Evolutionary conservation across 2,329 filamentous ascomycete genomes (phyloP), one percentile per base, ranked within the genome.

Genomic region (Fusarium burgessii): DNA sequence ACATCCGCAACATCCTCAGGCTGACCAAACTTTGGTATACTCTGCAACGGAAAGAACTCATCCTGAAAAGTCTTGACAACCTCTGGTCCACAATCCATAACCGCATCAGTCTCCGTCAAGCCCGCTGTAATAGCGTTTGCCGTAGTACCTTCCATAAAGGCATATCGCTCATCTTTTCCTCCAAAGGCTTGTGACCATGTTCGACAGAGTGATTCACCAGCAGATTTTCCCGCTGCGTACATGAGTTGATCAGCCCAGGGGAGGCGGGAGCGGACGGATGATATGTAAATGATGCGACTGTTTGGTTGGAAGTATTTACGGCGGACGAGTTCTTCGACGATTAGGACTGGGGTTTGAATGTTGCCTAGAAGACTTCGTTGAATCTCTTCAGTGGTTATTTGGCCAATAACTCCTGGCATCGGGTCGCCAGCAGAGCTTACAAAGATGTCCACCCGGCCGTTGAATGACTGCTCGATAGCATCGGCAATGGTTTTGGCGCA

Each of bases 1-100:
- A 78, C 79, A 70, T 80, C 78, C 6, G 80, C 80, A 17, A 82
- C 77, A 18, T 82, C 80, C 7, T 81, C 77, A 1, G 78, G 77
- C 49, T 81, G 77, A 9, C 78, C 80, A 43, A 80, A 74, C 0
- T 74, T 71, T 0, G 78, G 78, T 2, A 78, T 74, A 33, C 77
- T 78, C 61, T 81, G 79, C n/a, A 71, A 29, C 0, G 79, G 76
- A 35, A 80, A 78, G 54, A 80, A 79, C 35, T 80, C 78, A 3
- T 76, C 70, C 25, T 80, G 76, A 36, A 80, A 81, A 1, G 20
- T 45, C 35, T 79, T 72, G 2, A 81, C 70, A 2, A 68, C 72
- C 10, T 81, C 79, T 0, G 78, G 74, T 1, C 77, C 78, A 32
- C 76, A 80, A 27, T 78, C 58, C 46, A 79, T 74, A 0, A 82